Conservation (phyloP, 2,329 filamentous ascomycete genomes). For the Sporothrix euskadiensis region DNA sequence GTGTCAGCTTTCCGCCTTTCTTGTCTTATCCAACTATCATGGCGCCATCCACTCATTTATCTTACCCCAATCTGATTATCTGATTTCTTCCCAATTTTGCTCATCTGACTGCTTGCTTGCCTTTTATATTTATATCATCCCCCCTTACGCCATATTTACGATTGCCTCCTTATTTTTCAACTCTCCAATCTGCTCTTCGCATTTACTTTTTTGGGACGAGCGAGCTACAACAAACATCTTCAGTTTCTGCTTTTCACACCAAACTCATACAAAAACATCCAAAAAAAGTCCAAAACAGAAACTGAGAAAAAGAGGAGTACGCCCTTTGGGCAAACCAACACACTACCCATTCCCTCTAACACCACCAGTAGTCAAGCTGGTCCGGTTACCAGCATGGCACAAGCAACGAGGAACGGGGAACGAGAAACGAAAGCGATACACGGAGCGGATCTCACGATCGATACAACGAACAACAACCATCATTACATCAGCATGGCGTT, state of each 20-base stretch:
- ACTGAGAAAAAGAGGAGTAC: not conserved
- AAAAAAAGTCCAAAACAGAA: conserved; percentile 18
- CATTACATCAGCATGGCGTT: not conserved
- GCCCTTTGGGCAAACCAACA: not conserved
- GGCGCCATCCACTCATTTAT: not conserved
- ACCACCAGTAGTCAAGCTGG: not conserved
- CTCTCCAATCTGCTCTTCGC: not conserved
- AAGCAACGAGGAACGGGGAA: not conserved
- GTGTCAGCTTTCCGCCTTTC: not conserved
- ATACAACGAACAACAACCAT: not conserved
- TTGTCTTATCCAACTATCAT: not conserved
- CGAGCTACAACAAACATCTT: not conserved
- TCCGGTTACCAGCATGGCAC: not conserved
- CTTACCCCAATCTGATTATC: not conserved
- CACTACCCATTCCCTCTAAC: not conserved
- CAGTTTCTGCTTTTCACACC: not conserved
- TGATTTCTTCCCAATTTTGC: no score
- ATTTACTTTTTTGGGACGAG: not conserved
- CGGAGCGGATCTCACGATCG: not conserved
- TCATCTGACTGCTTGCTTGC: not conserved
- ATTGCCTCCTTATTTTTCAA: not conserved
- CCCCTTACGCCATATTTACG: not conserved
- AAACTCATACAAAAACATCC: not conserved
- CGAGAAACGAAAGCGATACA: not conserved
- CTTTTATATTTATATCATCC: not conserved